Percentiles rank a stretch among this genome's conserved stretches.
Evolutionary conservation across 768 basidiomycete species (phyloP).

Genomic region (Boletus coccyginus): DNA sequence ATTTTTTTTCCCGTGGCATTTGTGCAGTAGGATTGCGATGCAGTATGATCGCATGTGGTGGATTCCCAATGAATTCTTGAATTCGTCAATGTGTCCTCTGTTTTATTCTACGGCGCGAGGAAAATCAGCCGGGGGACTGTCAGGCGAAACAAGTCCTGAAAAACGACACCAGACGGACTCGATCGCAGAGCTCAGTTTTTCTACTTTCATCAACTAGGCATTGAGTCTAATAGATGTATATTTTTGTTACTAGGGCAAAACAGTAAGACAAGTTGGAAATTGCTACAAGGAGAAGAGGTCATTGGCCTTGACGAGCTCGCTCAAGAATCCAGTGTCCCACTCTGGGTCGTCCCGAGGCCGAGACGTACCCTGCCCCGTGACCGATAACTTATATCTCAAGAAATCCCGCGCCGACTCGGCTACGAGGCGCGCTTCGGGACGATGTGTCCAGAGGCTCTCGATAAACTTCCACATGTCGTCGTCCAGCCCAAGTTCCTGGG

Average conservation of each 20-base stretch:
- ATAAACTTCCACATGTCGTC: slow-evolving; percentile 32
- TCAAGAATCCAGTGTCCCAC: slow-evolving; percentile 26
- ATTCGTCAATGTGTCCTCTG: not conserved
- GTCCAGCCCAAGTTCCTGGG: slow-evolving; percentile 23
- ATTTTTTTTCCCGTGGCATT: slow-evolving; percentile 10
- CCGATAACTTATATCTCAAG: slow-evolving; percentile 17
- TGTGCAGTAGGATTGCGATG: slow-evolving; percentile 11
- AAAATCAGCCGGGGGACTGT: not conserved
- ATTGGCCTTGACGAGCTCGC: not conserved
- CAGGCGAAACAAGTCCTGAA: not conserved
- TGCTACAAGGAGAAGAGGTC: slow-evolving; percentile 15
- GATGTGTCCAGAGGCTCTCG: slow-evolving; percentile 25
- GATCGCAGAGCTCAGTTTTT: not conserved
- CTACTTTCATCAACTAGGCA: not conserved
- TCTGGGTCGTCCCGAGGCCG: slow-evolving; percentile 16
- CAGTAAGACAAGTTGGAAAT: not conserved
- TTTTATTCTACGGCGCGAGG: not conserved
- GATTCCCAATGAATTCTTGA: not conserved
- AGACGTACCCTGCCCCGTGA: not conserved
- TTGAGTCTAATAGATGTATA: too few species aligned
- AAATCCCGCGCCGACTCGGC: slow-evolving; percentile 23
- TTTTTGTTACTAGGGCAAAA: not conserved
- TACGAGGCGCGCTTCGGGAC: slow-evolving; percentile 26
- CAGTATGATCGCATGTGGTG: slow-evolving; percentile 8
- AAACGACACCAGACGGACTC: not conserved